A percentile compares a stretch with the other conserved stretches of the same genome.
Conservation (phyloP, 2,329 filamentous ascomycete species). For the Diaporthe citrichinensis region DNA sequence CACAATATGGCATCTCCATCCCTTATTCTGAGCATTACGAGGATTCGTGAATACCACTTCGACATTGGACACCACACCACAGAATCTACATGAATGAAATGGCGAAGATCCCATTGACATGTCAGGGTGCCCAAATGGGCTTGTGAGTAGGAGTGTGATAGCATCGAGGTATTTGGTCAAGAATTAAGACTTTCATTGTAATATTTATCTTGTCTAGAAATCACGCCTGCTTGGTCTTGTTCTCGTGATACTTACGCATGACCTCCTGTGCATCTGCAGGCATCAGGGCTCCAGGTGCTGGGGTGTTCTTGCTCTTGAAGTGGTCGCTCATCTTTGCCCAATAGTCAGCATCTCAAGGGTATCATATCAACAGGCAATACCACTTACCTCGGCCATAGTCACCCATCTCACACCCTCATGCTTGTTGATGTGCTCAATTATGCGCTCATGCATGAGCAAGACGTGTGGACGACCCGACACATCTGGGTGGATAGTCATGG, state of each 20-base stretch:
- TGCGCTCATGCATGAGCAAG: conserved; percentile 78
- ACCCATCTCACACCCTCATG: conserved; percentile 42
- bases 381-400: conserved; percentile 40
- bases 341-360: background rate
- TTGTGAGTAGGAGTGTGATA: background rate
- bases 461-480: conserved; percentile 80
- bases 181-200: background rate
- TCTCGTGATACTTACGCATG: conserved; percentile 34
- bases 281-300: conserved; percentile 38
- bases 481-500: conserved; percentile 83
- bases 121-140: background rate
- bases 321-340: conserved; percentile 39
- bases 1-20: too few species aligned
- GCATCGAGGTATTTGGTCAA: too few species aligned
- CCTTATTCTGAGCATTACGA: too few species aligned
- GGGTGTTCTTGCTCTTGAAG: conserved; percentile 41
- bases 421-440: conserved; percentile 45
- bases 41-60: rapidly evolving
- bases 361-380: too few species aligned
- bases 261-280: conserved; percentile 38
- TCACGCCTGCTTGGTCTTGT: background rate
- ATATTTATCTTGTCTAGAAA: background rate
- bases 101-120: background rate
- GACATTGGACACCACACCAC: rapidly evolving
- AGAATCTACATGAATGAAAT: background rate